phyloP scores from a whole-genome alignment of 805 yeast genomes.

The Yarrowia yakushimensis region DNA sequence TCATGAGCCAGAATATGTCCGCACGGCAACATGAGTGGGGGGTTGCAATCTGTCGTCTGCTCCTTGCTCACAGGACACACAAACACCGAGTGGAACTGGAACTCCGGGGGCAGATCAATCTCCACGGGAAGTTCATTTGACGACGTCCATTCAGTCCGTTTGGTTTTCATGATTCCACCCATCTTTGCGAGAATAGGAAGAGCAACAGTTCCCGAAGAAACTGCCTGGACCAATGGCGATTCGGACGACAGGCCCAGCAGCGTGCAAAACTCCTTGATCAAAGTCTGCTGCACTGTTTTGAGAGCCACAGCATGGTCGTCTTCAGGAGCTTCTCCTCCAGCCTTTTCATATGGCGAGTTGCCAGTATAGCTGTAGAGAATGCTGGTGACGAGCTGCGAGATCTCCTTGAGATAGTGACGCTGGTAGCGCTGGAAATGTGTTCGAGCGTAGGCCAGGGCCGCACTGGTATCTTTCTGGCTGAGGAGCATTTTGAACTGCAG shows the following conservation, averaged over 20 bases:
- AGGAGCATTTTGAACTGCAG: slow-evolving; percentile 40
- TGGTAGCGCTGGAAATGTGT: slow-evolving; percentile 43
- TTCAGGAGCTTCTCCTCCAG: slow-evolving; percentile 30
- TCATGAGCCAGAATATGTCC: slow-evolving; percentile 60
- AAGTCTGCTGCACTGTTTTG: slow-evolving; percentile 37
- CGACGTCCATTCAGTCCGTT: slow-evolving; percentile 53
- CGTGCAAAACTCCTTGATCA: slow-evolving; percentile 51
- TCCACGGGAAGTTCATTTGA: slow-evolving; percentile 61
- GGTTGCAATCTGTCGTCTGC: slow-evolving; percentile 56
- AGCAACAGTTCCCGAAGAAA: slow-evolving; percentile 52
- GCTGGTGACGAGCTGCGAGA: slow-evolving; percentile 47
- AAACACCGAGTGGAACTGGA: slow-evolving; percentile 61
- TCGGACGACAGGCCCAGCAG: slow-evolving; percentile 49
- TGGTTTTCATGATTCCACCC: slow-evolving; percentile 41
- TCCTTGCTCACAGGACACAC: slow-evolving; percentile 71
- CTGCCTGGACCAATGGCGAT: slow-evolving; percentile 50
- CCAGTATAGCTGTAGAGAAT: slow-evolving; percentile 33
- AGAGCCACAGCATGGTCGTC: slow-evolving; percentile 30
- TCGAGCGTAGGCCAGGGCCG: slow-evolving; percentile 43
- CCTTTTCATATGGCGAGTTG: slow-evolving; percentile 27
- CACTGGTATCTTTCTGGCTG: slow-evolving; percentile 33
- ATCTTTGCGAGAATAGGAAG: slow-evolving; percentile 53
- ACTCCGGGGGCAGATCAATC: slow-evolving; percentile 49
- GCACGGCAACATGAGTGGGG: slow-evolving; percentile 62
- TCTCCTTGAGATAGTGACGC: slow-evolving; percentile 41